Percentiles rank a stretch among this genome's conserved stretches.
Evolutionary conservation across 2,329 filamentous ascomycete species (phyloP).

Genomic region (Fonsecaea monophora): DNA sequence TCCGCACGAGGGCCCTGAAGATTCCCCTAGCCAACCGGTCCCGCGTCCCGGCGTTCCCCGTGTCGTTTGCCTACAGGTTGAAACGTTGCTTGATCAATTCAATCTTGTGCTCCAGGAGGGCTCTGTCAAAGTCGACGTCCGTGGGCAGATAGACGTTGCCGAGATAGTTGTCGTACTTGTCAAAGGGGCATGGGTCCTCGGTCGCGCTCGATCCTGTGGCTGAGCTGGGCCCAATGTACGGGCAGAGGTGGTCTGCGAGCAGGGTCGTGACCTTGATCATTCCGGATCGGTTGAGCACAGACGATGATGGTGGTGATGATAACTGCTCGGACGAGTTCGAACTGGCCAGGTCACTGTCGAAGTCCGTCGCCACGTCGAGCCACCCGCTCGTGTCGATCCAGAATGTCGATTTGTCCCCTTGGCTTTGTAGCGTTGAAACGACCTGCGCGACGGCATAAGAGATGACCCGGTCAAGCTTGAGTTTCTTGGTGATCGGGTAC

Average conservation of each 20-base stretch:
- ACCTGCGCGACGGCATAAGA: slow-evolving; percentile 34
- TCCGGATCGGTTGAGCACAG: slow-evolving; percentile 41
- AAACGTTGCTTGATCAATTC: slow-evolving; percentile 38
- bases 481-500: slow-evolving; percentile 44
- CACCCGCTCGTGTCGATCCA: slow-evolving; percentile 52
- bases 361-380: slow-evolving; percentile 42
- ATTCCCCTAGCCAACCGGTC: too few species aligned
- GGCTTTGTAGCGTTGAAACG: slow-evolving; percentile 44
- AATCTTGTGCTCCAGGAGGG: slow-evolving; percentile 41
- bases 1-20: too few species aligned
- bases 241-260: slow-evolving; percentile 48
- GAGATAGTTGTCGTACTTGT: slow-evolving; percentile 44
- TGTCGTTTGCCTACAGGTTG: slow-evolving; percentile 3
- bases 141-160: slow-evolving; percentile 41
- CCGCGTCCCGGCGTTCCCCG: too few species aligned
- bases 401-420: slow-evolving; percentile 47
- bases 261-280: slow-evolving; percentile 48
- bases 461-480: slow-evolving; percentile 22
- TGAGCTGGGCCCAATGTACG: slow-evolving; percentile 38
- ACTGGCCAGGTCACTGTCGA: slow-evolving; percentile 25
- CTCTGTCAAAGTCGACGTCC: slow-evolving; percentile 38
- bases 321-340: slow-evolving; percentile 38
- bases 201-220: too few species aligned
- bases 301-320: not conserved
- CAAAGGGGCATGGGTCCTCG: slow-evolving; percentile 42